Base-by-base conservation (phyloP, 2,329 filamentous ascomycete genomes). In the Aureobasidium lini region DNA sequence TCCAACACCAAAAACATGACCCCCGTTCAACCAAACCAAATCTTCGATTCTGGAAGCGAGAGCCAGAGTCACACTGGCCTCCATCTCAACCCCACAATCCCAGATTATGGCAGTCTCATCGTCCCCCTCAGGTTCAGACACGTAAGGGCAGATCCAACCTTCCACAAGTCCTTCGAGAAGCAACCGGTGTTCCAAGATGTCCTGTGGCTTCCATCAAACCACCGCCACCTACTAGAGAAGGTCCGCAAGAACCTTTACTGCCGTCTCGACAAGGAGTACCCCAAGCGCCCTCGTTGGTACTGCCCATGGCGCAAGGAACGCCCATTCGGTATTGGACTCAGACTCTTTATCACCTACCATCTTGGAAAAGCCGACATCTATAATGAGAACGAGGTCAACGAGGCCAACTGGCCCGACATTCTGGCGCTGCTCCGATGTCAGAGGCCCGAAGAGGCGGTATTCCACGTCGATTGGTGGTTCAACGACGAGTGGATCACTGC, bases 401-500 rank as follows among this genome's bases (percentile, higher is more conserved):
- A 54, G 28, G 50, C 50, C 15, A 54, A 43, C 2, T 54, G 37
- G 50, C n/a, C 37, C 1, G 37, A 54, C 28, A 16, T 54, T 1
- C 5, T 18, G 9, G 10, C 28, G 7, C 28, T 53, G 8, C 39
- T 53, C n/a, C n/a, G 29, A 18, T n/a, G 28, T 15, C 1, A 6
- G 3, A 31, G 16, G n/a, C 50, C 50, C 16, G 18, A 15, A 11
- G 23, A 53, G 13, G 50, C 50, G 2, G 4, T 31, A 13, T 34
- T 54, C n/a, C 10, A 16, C 34, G 50, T 54, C 28, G 37, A 54
- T 28, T 54, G 50, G 50, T 54, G 50, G 50, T 23, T 43, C n/a
- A 43, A n/a, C n/a, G n/a, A n/a, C n/a, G n/a, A n/a, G n/a, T n/a
- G n/a, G n/a, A n/a, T n/a, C n/a, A n/a, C n/a, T n/a, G n/a, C n/a